A percentile compares a stretch with the other conserved stretches of the same genome.
These are phyloP conservation scores for Eimeria praecox DNA, from an alignment of 169 alveolate species.

Conservation along the genomic window DNA sequence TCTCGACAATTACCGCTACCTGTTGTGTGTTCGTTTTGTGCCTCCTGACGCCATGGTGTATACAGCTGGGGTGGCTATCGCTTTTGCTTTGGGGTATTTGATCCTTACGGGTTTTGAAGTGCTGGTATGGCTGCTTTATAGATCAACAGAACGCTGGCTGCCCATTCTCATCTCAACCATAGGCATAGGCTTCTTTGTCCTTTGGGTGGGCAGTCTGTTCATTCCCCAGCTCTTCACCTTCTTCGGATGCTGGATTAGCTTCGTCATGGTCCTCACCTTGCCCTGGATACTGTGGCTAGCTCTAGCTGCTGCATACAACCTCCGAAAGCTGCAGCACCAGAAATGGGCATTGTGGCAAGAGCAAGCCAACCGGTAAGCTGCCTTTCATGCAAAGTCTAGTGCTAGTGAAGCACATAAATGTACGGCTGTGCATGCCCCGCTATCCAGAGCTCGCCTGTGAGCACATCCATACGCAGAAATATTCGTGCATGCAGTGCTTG, in stretches of 20 bases:
- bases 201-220: slow-evolving; percentile 77
- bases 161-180: slow-evolving; percentile 49
- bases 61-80: slow-evolving; percentile 74
- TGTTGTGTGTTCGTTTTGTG: slow-evolving; percentile 63
- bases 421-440: not conserved
- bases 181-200: slow-evolving; percentile 60
- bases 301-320: slow-evolving; percentile 79
- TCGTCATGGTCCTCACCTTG: slow-evolving; percentile 80
- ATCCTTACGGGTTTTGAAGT: slow-evolving; percentile 77
- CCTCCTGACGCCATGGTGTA: slow-evolving; percentile 67
- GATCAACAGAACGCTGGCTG: slow-evolving; percentile 57
- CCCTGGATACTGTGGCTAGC: slow-evolving; percentile 81
- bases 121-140: slow-evolving; percentile 77
- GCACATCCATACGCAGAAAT: not conserved
- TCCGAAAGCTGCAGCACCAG: slow-evolving; percentile 78
- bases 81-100: slow-evolving; percentile 76
- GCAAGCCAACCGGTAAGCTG: slow-evolving; percentile 80
- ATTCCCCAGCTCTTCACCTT: slow-evolving; percentile 76
- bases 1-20: slow-evolving; percentile 72
- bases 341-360: slow-evolving; percentile 79
- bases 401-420: not conserved
- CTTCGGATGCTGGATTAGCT: slow-evolving; percentile 80
- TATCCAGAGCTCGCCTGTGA: not conserved
- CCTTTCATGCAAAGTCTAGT: not conserved
- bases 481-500: not conserved